These are phyloP conservation scores for Skeletonema grethae DNA, from an alignment of 108 stramenopile genomes.

Conservation along the genomic window DNA sequence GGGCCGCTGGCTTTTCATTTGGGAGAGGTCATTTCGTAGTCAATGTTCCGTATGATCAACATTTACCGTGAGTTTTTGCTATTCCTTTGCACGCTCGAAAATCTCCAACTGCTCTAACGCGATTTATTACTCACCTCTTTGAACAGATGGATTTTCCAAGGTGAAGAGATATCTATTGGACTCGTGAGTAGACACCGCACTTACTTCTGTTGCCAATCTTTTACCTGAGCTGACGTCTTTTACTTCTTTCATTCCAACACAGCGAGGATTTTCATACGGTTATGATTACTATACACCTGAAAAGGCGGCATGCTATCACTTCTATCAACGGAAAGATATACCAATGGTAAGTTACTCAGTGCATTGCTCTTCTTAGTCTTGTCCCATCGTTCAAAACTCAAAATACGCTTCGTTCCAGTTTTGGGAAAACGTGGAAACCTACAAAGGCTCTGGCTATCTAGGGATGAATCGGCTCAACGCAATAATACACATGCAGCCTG, in stretches of 20 bases:
- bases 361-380: too few species aligned
- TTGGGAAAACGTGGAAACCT: constrained; percentile 75
- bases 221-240: background rate
- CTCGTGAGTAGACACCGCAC: constrained; percentile 27
- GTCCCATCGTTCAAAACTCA: too few species aligned
- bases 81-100: constrained; percentile 27
- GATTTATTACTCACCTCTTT: background rate
- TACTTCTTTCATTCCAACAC: background rate
- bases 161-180: constrained; percentile 88
- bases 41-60: constrained; percentile 90
- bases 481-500: constrained; percentile 82
- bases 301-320: constrained; percentile 79
- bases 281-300: constrained; percentile 91
- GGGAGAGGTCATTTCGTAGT: constrained; percentile 84
- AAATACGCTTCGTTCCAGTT: constrained; percentile 22
- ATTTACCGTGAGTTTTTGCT: constrained; percentile 57
- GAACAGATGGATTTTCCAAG: constrained; percentile 64
- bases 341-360: constrained; percentile 25
- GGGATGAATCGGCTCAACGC: constrained; percentile 83
- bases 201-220: constrained; percentile 66
- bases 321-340: constrained; percentile 77
- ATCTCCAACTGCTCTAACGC: background rate
- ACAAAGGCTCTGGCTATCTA: constrained; percentile 60
- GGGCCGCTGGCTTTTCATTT: constrained; percentile 95
- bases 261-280: constrained; percentile 44